phyloP scores from a whole-genome alignment of 805 yeast genomes.

The Starmerella etchellsii region DNA sequence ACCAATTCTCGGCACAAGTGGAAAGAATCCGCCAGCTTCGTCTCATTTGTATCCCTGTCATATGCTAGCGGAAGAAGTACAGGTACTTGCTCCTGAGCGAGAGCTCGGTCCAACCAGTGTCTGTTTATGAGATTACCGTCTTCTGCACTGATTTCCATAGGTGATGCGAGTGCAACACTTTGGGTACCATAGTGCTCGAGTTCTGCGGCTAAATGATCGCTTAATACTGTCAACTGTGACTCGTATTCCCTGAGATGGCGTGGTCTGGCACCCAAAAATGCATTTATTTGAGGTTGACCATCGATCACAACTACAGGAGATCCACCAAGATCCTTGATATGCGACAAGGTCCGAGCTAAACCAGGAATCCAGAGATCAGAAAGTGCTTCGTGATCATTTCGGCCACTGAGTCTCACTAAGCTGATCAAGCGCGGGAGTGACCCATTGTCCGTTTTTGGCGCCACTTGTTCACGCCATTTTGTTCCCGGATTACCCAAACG shows the following conservation, averaged over 20 bases:
- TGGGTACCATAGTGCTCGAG: conserved; percentile 8
- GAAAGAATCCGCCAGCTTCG: conserved; percentile 30
- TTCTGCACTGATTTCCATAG: conserved; percentile 27
- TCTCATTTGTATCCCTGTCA: conserved; percentile 39
- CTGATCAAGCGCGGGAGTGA: conserved; percentile 19
- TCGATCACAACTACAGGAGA: conserved; percentile 61
- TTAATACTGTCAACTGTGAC: conserved; percentile 7
- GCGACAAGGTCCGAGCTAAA: conserved; percentile 42
- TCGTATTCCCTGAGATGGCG: conserved; percentile 10
- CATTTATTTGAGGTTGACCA: conserved; percentile 24
- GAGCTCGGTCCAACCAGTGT: conserved; percentile 32
- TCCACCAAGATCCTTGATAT: conserved; percentile 52
- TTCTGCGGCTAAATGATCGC: conserved; percentile 5
- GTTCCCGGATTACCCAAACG: background rate
- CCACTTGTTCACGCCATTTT: no score
- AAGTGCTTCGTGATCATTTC: conserved; percentile 11
- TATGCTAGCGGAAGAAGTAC: conserved; percentile 52
- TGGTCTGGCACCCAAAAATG: conserved; percentile 15
- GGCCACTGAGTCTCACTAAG: conserved; percentile 22
- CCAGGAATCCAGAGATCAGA: conserved; percentile 9
- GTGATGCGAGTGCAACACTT: conserved; percentile 27
- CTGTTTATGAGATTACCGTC: conserved; percentile 25
- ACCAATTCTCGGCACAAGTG: conserved; percentile 33
- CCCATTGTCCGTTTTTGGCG: background rate
- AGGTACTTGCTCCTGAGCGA: conserved; percentile 35